Base-by-base conservation (phyloP, 1,284 basidiomycete genomes). In the Entoloma clypeatum region DNA sequence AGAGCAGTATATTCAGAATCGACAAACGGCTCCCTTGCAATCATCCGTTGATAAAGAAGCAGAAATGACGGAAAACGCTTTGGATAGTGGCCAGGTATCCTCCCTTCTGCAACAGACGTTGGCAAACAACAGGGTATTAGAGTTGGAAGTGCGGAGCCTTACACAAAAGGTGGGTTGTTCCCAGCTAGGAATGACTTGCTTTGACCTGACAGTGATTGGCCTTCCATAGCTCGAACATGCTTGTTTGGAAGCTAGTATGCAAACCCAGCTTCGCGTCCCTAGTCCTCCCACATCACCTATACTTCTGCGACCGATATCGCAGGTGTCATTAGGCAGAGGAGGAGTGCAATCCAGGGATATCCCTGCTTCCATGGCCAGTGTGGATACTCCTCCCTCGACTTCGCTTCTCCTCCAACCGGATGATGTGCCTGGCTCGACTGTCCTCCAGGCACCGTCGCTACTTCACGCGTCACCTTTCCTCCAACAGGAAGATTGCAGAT, bases 141-240 rank as follows among this genome's bases (percentile, higher is more conserved):
- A 75, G 41, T 43, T 58, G 7, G 75, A 79, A 50, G 62, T 79
- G 28, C 62, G 62, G 30, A 50, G 48, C 23, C 57, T 78, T 21
- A 53, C 59, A 4, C 56, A 58, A 41, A 61, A 55, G 52, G 77
- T 75, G 42, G 17, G 65, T 47, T 22, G 5, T 7, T 36, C 14
- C 27, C n/a, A n/a, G n/a, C n/a, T n/a, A n/a, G n/a, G n/a, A n/a
- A 18, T n/a, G 6, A 21, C 10, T 8, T 10, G 4, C 22, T 3
- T 6, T 14, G 17, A 3, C 4, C 3, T 19, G 18, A 40, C 8
- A 27, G 39, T 49, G 50, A 39, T n/a, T 40, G 40, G 37, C 5
- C 6, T 22, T 11, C 23, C 39, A 21, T 29, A 55, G 55, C 43
- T 53, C 8, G 45, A 52, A 36, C 30, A 45, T 16, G 47, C 42